Evolutionary conservation across 2,329 filamentous ascomycete species (phyloP), one percentile per base, ranked within the genome.

Genomic region (Microdochium nivale): DNA sequence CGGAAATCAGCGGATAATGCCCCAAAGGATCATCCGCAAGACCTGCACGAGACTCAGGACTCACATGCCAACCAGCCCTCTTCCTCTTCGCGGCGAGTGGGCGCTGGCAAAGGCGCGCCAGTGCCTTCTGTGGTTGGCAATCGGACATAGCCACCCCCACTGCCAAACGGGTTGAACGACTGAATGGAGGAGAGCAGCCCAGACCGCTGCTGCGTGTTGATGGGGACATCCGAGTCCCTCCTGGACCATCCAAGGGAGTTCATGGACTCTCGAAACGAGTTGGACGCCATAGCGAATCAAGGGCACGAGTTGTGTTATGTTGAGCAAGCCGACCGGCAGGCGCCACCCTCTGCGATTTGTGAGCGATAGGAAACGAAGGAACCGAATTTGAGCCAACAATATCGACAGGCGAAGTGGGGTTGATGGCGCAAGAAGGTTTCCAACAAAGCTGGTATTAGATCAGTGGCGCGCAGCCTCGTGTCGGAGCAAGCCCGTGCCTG

Each of bases 51-150:
- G 23, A 48, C 51, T 48, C 35, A 57, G 62, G 60, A 81, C 94
- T 92, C 82, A 99, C 94, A 77, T 64, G 88, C 86, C 81, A 96
- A 91, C 84, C 88, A 96, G 57, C 86, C 88, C 72, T 96, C 94
- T 67, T 97, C 92, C 70, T 97, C 94, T 66, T 96, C 91, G 61
- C 91, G 84, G 63, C 91, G 81, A 65, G 70, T 88, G 55, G 89
- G 83, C 55, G 90, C 90, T 50, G 92, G 92, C 49, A 96, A 74
- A 58, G 91, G 90, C 57, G 92, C 90, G 48, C 90, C 90, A 33
- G 88, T 77, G 59, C 80, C 79, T 66, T 96, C 91, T 60, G 84
- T 85, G 49, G 89, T 94, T 52, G 94, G 92, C 49, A 99, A 83
- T 68, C 88, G 85, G 59, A 97, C 86, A 79, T 96, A 95, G 67